Evolutionary conservation across 108 stramenopile species (phyloP), one percentile per base, ranked within the genome.

Genomic region (Skeletonema costatum): DNA sequence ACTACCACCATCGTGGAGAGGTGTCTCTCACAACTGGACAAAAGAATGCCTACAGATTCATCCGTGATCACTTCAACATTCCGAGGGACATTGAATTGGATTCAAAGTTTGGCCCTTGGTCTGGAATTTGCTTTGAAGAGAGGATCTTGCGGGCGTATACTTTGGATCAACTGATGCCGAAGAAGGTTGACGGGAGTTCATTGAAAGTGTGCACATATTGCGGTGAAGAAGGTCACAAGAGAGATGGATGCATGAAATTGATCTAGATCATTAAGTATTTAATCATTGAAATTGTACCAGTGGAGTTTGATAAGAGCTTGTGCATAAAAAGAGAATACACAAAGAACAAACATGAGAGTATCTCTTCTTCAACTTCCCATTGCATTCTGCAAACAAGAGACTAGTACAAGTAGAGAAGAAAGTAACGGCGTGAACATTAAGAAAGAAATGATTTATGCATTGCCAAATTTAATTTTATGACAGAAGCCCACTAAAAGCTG

Each of bases 111-210:
- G 93, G 93, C 10, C 91, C 91, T 2, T 68, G 82, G 60, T 83
- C 83, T 46, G 93, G 93, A 25, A 85, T 77, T 36, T 91, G 84
- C 66, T 92, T 84, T 75, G 93, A 94, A 68, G 87, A 92, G 65
- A 80, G 88, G 3, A 87, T 91, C 13, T 71, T 94, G 61, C 36
- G 77, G 0, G 90, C 90, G 0, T 94, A 94, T 75, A 79, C 83
- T 2, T 50, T 79, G 53, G 88, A 80, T 13, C 32, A 73, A 51
- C 68, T 93, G 66, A 12, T 48, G 17, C 75, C 83, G 11, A 85
- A 73, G 38, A 60, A 48, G n/a, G 33, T 17, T n/a, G 25, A 41
- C 36, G 29, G 60, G 32, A 17, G 30, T 35, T 50, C 38, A 19
- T 64, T 75, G 59, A 25, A 56, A 39, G 80, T 85, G 5, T 85